These are phyloP conservation scores for Fomitopsis palustris DNA, from an alignment of 1,284 basidiomycete species.

Conservation along the genomic window DNA sequence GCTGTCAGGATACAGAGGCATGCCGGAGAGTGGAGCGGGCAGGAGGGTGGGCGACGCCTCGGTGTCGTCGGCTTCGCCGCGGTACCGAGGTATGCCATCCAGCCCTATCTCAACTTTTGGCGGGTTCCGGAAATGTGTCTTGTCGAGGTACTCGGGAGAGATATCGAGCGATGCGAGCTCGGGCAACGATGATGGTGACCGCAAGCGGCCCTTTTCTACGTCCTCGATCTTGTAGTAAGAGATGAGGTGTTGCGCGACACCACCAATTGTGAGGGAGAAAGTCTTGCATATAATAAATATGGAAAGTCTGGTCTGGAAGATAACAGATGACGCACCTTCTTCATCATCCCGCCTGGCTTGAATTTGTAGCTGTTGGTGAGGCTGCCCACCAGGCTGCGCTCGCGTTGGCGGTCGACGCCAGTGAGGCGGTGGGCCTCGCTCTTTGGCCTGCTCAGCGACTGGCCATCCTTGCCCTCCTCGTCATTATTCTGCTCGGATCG, in stretches of 20 bases:
- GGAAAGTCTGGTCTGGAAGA: neutral
- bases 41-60: conserved; percentile 46
- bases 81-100: conserved; percentile 80
- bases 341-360: conserved; percentile 88
- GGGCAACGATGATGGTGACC: conserved; percentile 85
- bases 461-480: conserved; percentile 36
- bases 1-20: conserved; percentile 48
- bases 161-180: conserved; percentile 87
- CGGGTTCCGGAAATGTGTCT: conserved; percentile 87
- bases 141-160: conserved; percentile 85
- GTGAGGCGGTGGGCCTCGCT: conserved; percentile 39
- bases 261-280: conserved; percentile 84
- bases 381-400: conserved; percentile 83
- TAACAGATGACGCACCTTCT: conserved; percentile 65
- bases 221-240: conserved; percentile 96
- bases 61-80: conserved; percentile 72
- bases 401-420: conserved; percentile 64
- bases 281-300: conserved; percentile 50
- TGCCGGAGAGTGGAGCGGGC: conserved; percentile 46
- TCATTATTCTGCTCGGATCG: conserved; percentile 37
- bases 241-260: conserved; percentile 90
- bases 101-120: conserved; percentile 83
- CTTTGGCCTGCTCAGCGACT: conserved; percentile 61
- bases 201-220: conserved; percentile 82
- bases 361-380: conserved; percentile 91